Evolutionary conservation across 768 basidiomycete genomes (phyloP).

Genomic region (Lactifluus volemus): DNA sequence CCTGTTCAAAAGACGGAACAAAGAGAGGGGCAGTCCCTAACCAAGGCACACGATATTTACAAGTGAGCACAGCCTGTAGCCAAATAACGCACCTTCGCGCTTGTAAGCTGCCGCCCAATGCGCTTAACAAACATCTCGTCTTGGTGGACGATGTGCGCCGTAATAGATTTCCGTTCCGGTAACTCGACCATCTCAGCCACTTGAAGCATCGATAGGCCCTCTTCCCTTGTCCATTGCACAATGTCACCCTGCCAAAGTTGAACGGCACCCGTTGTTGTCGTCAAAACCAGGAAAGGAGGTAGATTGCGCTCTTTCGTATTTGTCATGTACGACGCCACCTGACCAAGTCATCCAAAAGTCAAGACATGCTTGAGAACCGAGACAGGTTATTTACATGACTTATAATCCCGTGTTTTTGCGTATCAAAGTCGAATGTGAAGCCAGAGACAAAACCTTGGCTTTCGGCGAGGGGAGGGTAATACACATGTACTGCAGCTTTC

Average conservation of each 20-base stretch:
- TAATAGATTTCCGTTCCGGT: slow-evolving; percentile 45
- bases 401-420: slow-evolving; percentile 57
- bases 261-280: slow-evolving; percentile 68
- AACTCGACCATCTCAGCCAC: slow-evolving; percentile 70
- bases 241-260: slow-evolving; percentile 61
- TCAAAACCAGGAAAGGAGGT: slow-evolving; percentile 41
- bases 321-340: slow-evolving; percentile 49
- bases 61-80: neutral
- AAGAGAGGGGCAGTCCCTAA: slow-evolving; percentile 64
- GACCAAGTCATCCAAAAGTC: neutral
- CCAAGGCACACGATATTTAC: neutral
- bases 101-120: slow-evolving; percentile 46
- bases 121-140: slow-evolving; percentile 44
- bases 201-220: slow-evolving; percentile 56
- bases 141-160: slow-evolving; percentile 27
- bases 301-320: slow-evolving; percentile 31
- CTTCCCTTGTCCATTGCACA: slow-evolving; percentile 73
- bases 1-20: slow-evolving; percentile 55
- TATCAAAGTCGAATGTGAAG: slow-evolving; percentile 58
- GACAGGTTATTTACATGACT: slow-evolving; percentile 40
- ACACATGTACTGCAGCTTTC: slow-evolving; percentile 49
- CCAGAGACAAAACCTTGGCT: slow-evolving; percentile 41
- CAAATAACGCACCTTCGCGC: slow-evolving; percentile 43
- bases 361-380: neutral
- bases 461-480: slow-evolving; percentile 38